Conservation (phyloP, 768 basidiomycete genomes). For the Glaciozyma martinii region DNA sequence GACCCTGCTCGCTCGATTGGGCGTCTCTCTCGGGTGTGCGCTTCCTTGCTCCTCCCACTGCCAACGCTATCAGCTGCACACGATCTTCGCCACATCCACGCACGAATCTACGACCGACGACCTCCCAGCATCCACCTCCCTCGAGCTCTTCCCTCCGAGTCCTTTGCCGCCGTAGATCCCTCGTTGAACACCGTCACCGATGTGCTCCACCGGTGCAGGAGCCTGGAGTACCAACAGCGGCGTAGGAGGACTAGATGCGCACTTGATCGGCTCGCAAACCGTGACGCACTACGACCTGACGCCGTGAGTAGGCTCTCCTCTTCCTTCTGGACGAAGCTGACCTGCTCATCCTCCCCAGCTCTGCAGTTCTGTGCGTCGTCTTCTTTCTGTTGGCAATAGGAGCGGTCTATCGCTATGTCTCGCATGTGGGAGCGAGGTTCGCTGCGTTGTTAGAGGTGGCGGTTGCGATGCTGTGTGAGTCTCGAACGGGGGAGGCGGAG, state of each 20-base stretch:
- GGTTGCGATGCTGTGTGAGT: not conserved
- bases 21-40: no score
- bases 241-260: not conserved
- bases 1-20: no score
- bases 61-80: no score
- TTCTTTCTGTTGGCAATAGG: constrained; percentile 1
- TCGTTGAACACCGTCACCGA: no score
- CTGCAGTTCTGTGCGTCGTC: not conserved
- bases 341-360: not conserved
- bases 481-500: not conserved
- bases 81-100: no score
- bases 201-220: no score
- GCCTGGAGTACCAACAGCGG: no score
- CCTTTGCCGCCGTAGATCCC: no score
- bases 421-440: not conserved
- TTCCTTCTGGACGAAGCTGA: accelerated
- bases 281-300: constrained; percentile 3
- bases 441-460: not conserved
- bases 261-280: constrained; percentile 2
- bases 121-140: no score
- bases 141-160: no score
- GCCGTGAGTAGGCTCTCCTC: not conserved
- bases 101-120: no score
- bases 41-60: no score
- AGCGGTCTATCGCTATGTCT: not conserved